Evolutionary conservation across 1,284 basidiomycete species (phyloP), one percentile per base, ranked within the genome.

Genomic region (Fomitopsis palustris): DNA sequence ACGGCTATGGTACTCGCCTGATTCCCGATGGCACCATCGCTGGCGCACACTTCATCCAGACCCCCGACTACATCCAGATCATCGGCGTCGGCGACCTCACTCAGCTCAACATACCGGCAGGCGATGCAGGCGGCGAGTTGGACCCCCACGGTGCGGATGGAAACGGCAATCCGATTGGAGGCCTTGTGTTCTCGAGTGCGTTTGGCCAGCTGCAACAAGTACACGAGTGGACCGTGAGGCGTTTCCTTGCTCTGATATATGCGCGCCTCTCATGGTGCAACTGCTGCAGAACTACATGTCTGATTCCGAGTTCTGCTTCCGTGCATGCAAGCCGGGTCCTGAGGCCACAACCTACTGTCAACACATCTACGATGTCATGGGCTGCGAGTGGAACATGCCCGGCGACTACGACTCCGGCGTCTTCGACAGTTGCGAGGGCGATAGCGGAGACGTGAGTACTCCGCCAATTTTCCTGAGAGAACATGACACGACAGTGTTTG

Each of bases 21-120:
- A 92, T 95, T 64, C 92, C 92, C 21, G 80, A 86, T 59, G 91
- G 88, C 21, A 76, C 89, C 17, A 84, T 94, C 69, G 78, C 75
- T 19, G 85, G 86, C 56, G 91, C 86, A n/a, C 90, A 91, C 70
- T 86, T 85, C 63, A 76, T 85, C 60, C 77, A 83, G 69, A 84
- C 92, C 5, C 82, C 86, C 33, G 83, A 87, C 71, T 91, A 84
- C 67, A 78, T 90, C 25, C 87, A 90, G 69, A 74, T 90, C 57
- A 87, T 84, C 53, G 89, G 86, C 53, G 72, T 79, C 52, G 88
- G 87, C 27, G 81, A 92, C 66, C 71, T 91, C 57, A 89, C 87
- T 6, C 75, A 77, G 61, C 69, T 92, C 61, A 89, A 91, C 67
- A 77, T 90, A 41, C 84, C 84, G 25, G 67, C 72, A 7, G 81